Evolutionary conservation across 768 basidiomycete species (phyloP), one percentile per base, ranked within the genome.

Genomic region (Pisolithus microcarpus): DNA sequence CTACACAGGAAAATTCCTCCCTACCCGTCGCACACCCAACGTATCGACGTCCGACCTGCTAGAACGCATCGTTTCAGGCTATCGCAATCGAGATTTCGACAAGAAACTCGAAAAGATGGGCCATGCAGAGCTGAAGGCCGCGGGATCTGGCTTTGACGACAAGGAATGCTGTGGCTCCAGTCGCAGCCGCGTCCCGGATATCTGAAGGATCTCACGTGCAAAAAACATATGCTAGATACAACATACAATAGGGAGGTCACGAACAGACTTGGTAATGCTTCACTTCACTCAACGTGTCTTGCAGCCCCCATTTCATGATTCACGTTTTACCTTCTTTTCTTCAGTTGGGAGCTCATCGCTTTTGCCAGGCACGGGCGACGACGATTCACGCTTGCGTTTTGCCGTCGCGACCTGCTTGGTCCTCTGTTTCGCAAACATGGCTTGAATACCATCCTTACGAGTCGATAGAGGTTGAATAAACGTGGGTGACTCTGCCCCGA

Each of bases 21-120:
- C 96, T 0, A 99, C 95, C 2, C 81, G 92, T 13, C 85, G 95
- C 48, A 98, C 96, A 4, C 91, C 91, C 0, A 91, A 92, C 8
- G 81, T 97, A 8, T 96, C 93, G 9, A 99, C 96, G 0, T 95
- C 93, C 0, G 86, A 89, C 36, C 76, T 98, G 18, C 78, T 99
- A 36, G 91, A 91, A 63, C 85, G 96, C 23, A 93, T 98, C 61
- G 89, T 98, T 16, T 76, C 79, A 15, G 84, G 87, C 15, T 97
- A 98, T 67, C 78, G 91, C 23, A 81, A 80, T 42, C 77, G 89
- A 16, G 81, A 85, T 53, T 93, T 95, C 65, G 95, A 98, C 65
- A 77, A 76, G 48, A 99, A 98, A 70, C 70, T 97, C 38, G 80
- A 79, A 52, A 91, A 26, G 74, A 95, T 96, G 79, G 93, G 95